phyloP scores from a whole-genome alignment of 2,329 filamentous ascomycete species.

The Claviceps digitariae region DNA sequence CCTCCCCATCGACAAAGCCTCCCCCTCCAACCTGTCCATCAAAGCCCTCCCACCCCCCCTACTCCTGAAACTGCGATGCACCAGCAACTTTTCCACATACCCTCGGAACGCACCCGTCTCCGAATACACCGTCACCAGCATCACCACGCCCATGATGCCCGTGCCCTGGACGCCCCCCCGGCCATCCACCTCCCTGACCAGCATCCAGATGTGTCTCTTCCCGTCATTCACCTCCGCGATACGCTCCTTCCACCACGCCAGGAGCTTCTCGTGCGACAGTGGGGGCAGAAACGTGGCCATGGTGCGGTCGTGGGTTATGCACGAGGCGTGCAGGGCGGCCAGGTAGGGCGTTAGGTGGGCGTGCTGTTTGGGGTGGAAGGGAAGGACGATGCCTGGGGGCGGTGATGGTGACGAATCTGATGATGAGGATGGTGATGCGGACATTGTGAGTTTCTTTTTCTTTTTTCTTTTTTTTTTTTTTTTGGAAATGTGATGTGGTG shows the following conservation, averaged over 20 bases:
- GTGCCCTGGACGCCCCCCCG: conserved; percentile 24
- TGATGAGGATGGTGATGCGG: neutral
- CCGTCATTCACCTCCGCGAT: conserved; percentile 33
- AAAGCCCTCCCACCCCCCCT: conserved; percentile 38
- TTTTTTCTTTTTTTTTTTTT: too few species aligned
- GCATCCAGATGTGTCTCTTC: conserved; percentile 37
- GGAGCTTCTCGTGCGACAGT: conserved; percentile 39
- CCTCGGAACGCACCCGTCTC: conserved; percentile 45
- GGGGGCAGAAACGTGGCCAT: conserved; percentile 48
- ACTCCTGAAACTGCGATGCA: conserved; percentile 36
- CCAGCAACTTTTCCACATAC: conserved; percentile 43
- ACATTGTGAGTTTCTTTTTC: too few species aligned
- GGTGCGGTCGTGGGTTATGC: conserved; percentile 43
- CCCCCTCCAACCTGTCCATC: conserved; percentile 39
- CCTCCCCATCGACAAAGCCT: conserved; percentile 34
- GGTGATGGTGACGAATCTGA: neutral
- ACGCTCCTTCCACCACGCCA: conserved; percentile 41
- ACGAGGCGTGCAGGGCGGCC: conserved; percentile 43
- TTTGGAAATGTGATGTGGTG: neutral
- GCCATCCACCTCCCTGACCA: conserved; percentile 25
- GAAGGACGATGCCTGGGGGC: conserved; percentile 19
- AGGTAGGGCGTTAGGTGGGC: conserved; percentile 40
- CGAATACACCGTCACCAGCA: conserved; percentile 34
- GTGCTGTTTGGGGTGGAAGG: conserved; percentile 33
- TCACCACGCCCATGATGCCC: conserved; percentile 41